These are phyloP conservation scores for Achaetomiella virescens DNA, from an alignment of 495 filamentous ascomycete species.

Conservation along the genomic window DNA sequence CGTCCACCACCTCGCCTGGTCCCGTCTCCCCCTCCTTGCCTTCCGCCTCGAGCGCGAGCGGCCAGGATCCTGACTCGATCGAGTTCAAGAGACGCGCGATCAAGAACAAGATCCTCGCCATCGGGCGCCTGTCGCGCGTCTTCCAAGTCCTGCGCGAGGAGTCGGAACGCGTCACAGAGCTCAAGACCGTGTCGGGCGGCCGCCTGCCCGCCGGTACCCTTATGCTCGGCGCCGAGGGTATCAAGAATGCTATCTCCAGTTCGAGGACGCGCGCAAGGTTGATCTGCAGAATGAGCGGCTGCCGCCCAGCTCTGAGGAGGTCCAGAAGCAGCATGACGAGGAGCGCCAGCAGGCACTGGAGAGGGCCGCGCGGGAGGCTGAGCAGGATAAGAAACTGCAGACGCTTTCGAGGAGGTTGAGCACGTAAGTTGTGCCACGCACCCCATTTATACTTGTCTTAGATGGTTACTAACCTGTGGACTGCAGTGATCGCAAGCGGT, in stretches of 20 bases:
- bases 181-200: conserved; percentile 93
- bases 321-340: conserved; percentile 69
- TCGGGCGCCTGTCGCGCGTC: conserved; percentile 91
- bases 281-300: conserved; percentile 94
- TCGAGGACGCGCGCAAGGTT: conserved; percentile 97
- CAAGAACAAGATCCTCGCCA: conserved; percentile 99
- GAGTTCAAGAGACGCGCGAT: conserved; percentile 93
- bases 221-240: conserved; percentile 96
- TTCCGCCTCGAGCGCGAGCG: conserved; percentile 20
- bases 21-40: conserved; percentile 63
- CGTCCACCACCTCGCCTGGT: conserved; percentile 49
- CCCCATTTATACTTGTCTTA: background rate
- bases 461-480: background rate
- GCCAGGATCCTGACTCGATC: conserved; percentile 70
- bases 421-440: conserved; percentile 63
- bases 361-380: conserved; percentile 75
- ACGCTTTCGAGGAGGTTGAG: conserved; percentile 83
- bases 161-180: conserved; percentile 90
- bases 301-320: conserved; percentile 88
- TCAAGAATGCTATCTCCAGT: conserved; percentile 98
- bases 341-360: conserved; percentile 76
- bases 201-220: conserved; percentile 90
- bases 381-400: conserved; percentile 81
- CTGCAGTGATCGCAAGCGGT: conserved; percentile 28
- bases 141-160: conserved; percentile 98